Conservation (phyloP, 225 moss, liverwort and hornwort species). For the Rhytidiadelphus loreus region DNA sequence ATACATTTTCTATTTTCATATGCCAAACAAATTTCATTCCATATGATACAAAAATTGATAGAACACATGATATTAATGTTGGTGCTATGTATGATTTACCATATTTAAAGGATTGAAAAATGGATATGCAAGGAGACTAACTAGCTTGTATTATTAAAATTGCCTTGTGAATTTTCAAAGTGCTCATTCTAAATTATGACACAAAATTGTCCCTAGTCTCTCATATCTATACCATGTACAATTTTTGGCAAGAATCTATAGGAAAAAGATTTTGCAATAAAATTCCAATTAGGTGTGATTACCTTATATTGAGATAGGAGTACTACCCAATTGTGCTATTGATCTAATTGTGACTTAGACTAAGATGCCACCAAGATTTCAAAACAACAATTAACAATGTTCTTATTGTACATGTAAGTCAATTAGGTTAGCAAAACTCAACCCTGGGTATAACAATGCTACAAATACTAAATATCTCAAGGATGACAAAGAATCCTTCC, state of each 20-base stretch:
- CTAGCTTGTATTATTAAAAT: background rate
- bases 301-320: background rate
- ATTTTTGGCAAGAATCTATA: background rate
- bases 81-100: accelerated
- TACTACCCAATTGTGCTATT: background rate
- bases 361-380: background rate
- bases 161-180: background rate
- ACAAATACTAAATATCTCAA: accelerated
- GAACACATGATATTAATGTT: accelerated
- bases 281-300: background rate
- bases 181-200: accelerated
- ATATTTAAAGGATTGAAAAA: background rate
- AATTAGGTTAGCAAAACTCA: background rate
- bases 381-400: background rate
- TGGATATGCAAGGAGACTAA: too few species aligned
- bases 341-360: background rate
- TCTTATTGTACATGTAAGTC: too few species aligned
- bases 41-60: background rate
- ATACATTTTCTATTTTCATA: too few species aligned
- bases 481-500: background rate
- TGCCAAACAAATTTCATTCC: background rate
- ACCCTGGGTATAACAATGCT: accelerated
- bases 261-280: background rate
- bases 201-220: background rate
- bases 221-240: too few species aligned